Base-by-base conservation (phyloP, 805 yeast species). In the Zygoascus bituminiphila region DNA sequence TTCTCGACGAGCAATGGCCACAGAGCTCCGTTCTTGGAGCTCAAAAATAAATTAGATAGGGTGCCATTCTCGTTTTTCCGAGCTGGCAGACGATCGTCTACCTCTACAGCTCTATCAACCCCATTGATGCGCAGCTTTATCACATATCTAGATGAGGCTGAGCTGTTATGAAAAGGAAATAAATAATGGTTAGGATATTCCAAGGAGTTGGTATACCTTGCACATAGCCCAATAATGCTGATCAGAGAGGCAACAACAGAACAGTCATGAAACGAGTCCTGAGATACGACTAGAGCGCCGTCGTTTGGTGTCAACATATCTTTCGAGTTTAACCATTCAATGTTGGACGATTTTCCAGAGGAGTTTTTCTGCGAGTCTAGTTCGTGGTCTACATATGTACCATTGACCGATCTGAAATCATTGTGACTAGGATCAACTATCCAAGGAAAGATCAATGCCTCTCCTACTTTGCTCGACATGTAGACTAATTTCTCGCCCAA, bases 1-100 rank as follows among this genome's bases (percentile, higher is more conserved):
- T 84, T 81, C 62, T 88, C 96, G 1, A 85, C 54, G n/a, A 86
- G 55, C 0, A 86, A 83, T 0, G 89, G 89, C 84, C 88, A 81
- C 2, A 54, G 55, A 2, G 77, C 54, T 14, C 46, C 50, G 21
- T 17, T 17, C 2, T 36, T 24, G 3, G 49, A 26, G 8, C 36
- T 29, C 22, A 51, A 10, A 56, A 40, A 46, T 29, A 49, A 15
- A 5, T 24, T 12, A 2, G 35, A n/a, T 17, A 20, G 4, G 5
- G 20, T 19, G 12, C 22, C 25, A 25, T 35, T n/a, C 21, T 21
- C n/a, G 4, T 15, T 25, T 14, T 23, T 31, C 19, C 22, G 23
- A 9, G 0, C 31, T 2, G 87, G 83, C 2, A 79, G 62, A 23
- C 53, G 53, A 51, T 74, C 75, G 41, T 76, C 76, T 0, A 82